Conservation (phyloP, 176 grass and related monocot species). For the Olyra latifolia region DNA sequence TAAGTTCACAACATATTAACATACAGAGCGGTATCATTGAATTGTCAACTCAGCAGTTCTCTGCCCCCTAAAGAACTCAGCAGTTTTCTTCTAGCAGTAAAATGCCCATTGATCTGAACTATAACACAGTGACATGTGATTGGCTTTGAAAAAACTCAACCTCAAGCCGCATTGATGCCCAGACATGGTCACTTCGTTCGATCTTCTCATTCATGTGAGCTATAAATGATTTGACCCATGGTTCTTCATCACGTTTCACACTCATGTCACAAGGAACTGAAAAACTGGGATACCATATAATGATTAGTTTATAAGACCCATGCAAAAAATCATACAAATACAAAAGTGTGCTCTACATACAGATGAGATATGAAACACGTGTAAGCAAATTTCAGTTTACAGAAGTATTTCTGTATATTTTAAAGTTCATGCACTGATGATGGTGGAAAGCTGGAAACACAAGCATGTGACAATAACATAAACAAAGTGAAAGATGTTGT, state of each 20-base stretch:
- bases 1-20: neutral
- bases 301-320: constrained; percentile 18
- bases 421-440: neutral
- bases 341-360: neutral
- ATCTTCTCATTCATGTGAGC: constrained; percentile 48
- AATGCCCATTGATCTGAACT: neutral
- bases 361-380: neutral
- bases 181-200: constrained; percentile 42
- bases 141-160: constrained; percentile 50
- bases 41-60: neutral
- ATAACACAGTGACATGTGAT: constrained; percentile 40
- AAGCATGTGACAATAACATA: constrained; percentile 24
- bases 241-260: constrained; percentile 50
- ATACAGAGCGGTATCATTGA: neutral
- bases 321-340: neutral
- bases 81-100: neutral
- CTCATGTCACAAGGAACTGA: constrained; percentile 65
- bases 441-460: neutral
- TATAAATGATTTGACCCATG: constrained; percentile 65
- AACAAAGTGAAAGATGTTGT: neutral
- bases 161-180: constrained; percentile 63
- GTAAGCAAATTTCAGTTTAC: neutral
- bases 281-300: constrained; percentile 54
- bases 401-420: neutral
- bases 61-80: neutral